These are phyloP conservation scores for Geoglossum cookeanum DNA, from an alignment of 2,329 filamentous ascomycete species.

Conservation along the genomic window DNA sequence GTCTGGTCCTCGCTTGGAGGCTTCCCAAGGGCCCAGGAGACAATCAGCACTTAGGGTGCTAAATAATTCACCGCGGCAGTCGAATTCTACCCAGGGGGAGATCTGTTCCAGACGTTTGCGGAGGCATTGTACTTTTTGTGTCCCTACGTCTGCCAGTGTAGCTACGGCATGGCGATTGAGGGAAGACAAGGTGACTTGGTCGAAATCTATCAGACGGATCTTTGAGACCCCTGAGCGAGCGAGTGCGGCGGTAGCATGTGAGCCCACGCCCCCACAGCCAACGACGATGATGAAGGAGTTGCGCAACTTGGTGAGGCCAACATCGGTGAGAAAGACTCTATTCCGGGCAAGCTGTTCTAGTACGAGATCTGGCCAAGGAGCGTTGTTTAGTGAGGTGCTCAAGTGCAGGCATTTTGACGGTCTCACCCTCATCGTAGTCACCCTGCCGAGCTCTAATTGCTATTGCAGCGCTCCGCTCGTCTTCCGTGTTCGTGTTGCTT, in stretches of 20 bases:
- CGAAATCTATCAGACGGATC: conserved; percentile 83
- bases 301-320: conserved; percentile 62
- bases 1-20: conserved; percentile 42
- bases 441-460: conserved; percentile 41
- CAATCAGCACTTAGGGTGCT: conserved; percentile 42
- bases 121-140: conserved; percentile 76
- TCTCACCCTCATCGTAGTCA: conserved; percentile 41
- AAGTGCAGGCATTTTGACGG: not conserved
- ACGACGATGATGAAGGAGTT: conserved; percentile 73
- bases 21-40: conserved; percentile 47
- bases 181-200: conserved; percentile 88
- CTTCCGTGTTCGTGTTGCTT: conserved; percentile 34
- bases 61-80: conserved; percentile 72
- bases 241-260: conserved; percentile 71
- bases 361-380: conserved; percentile 46
- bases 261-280: conserved; percentile 86
- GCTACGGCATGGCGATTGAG: conserved; percentile 93
- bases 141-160: conserved; percentile 82
- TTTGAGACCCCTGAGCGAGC: conserved; percentile 77
- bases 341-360: conserved; percentile 89
- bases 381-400: not conserved
- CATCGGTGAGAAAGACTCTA: conserved; percentile 70
- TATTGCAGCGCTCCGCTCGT: conserved; percentile 37
- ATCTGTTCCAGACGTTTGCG: conserved; percentile 65
- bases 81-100: conserved; percentile 79